Base-by-base conservation (phyloP, 192 early-diverging fungal genomes). In the Rhizophagus clarus region DNA sequence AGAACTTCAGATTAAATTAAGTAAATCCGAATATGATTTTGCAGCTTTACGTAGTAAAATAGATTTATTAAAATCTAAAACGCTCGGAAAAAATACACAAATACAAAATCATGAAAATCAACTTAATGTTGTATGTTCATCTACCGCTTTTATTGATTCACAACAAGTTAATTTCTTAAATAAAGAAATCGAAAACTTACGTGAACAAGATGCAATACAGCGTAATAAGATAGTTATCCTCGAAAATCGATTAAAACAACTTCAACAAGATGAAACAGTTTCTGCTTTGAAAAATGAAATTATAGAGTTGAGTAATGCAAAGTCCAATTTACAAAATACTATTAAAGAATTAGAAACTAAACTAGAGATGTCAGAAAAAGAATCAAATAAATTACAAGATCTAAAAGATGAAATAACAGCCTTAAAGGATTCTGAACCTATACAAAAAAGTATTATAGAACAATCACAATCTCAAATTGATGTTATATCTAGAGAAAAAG, bases 271-370 rank as follows among this genome's bases (percentile, higher is more conserved):
- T 56, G 17, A 15, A 56, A 56, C 20, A 22, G 51, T 56, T 69
- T 17, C 28, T 5, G 14, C 22, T 7, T n/a, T 69, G 7, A 69
- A 69, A 69, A 29, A 7, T 14, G 67, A 69, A 34, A 29, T 69
- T 2, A 29, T 10, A 8, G 67, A 69, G 2, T 34, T 34, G 20
- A 69, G 15, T 1, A n/a, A 34, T 69, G 34, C 34, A 31, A 17
- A 69, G n/a, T 61, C 28, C 24, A 31, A 74, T 32, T 29, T 74
- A 32, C 17, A 32, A 28, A 34, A 74, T 61, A 60, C 24, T 22
- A n/a, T 61, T 29, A 32, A 74, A 74, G 73, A 74, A 37, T 51
- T 61, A 74, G 73, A 74, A 60, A 42, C 0, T n/a, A 70, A 70
- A 70, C 31, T 70, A 42, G 68, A 40, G 17, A 42, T 5, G 15